phyloP scores from a whole-genome alignment of 2,329 filamentous ascomycete species.

The Ceratocystis diversiconidia region DNA sequence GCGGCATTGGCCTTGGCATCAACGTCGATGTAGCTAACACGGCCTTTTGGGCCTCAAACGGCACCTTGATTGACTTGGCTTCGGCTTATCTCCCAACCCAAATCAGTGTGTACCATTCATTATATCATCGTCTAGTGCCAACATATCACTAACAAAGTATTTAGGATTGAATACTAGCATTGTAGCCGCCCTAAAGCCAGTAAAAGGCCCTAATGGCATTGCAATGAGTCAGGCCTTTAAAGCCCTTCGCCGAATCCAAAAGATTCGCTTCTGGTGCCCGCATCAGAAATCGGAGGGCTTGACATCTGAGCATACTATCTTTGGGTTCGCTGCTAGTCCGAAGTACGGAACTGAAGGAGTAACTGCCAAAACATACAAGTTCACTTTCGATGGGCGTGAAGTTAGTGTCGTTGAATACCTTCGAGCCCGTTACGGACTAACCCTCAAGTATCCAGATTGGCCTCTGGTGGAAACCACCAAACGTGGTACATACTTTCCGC shows the following conservation, averaged over 20 bases:
- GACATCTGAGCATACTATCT: constrained; percentile 40
- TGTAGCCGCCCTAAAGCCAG: neutral
- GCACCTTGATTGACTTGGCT: constrained; percentile 28
- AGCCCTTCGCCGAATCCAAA: constrained; percentile 38
- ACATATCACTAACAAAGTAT: neutral
- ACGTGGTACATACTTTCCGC: constrained; percentile 39
- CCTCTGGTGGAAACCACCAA: constrained; percentile 46
- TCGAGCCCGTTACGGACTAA: constrained; percentile 37
- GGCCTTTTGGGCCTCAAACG: constrained; percentile 56
- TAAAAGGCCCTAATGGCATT: neutral
- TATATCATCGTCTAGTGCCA: neutral
- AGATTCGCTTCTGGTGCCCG: constrained; percentile 41
- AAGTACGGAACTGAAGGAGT: constrained; percentile 33
- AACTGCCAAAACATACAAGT: constrained; percentile 37
- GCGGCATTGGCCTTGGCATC: constrained; percentile 52
- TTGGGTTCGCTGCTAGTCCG: constrained; percentile 35
- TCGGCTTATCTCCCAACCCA: neutral
- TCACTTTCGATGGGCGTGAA: constrained; percentile 37
- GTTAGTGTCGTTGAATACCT: constrained; percentile 43
- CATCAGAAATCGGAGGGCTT: constrained; percentile 31
- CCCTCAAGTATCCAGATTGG: constrained; percentile 33
- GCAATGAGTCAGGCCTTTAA: constrained; percentile 25
- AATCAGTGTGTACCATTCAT: neutral
- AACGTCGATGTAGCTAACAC: constrained; percentile 89
- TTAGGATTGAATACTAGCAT: neutral